Evolutionary conservation across 208 protist species (phyloP), one percentile per base, ranked within the genome.

Genomic region (Strigomonas galati): DNA sequence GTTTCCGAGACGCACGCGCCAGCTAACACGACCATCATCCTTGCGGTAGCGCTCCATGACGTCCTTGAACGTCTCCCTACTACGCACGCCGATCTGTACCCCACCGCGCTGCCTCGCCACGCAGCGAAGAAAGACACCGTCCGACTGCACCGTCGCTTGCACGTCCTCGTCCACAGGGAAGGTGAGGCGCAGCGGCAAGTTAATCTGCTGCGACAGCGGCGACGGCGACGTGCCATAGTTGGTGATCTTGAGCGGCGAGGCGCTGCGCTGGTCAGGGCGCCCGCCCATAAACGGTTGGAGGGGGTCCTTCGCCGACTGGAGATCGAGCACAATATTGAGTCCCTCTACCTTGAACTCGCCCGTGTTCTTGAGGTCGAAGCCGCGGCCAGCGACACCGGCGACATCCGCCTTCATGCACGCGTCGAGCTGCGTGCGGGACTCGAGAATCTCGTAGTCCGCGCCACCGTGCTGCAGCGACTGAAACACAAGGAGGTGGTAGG

Each of bases 41-140:
- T 83, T 71, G 0, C 78, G 88, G 49, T 80, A 87, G 19, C 67
- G 46, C 9, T 32, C 31, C 0, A 68, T 43, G 14, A 94, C 55
- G 4, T 27, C 37, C 30, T 82, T 70, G 46, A 94, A 78, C n/a
- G 71, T 74, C 48, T 94, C 85, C 49, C 84, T 81, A 68, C 83
- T 89, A 24, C 89, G 82, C 44, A 94, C 82, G 27, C 89, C 89
- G 67, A 94, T 89, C 67, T 92, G 85, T 9, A 75, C 77, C 9
- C 51, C 54, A 7, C 64, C 64, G 10, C 69, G 63, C 17, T 73
- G 71, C 9, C 75, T 57, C 0, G 80, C 71, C n/a, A 88, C 69
- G 61, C 88, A 91, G 24, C 70, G 78, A 46, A 94, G 67, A 21
- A 73, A 73, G 26, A 92, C 66, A 24, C 85, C 85, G 30, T 91